phyloP scores from a whole-genome alignment of 352 stramenopile genomes.

The Globisporangium carolinianum region DNA sequence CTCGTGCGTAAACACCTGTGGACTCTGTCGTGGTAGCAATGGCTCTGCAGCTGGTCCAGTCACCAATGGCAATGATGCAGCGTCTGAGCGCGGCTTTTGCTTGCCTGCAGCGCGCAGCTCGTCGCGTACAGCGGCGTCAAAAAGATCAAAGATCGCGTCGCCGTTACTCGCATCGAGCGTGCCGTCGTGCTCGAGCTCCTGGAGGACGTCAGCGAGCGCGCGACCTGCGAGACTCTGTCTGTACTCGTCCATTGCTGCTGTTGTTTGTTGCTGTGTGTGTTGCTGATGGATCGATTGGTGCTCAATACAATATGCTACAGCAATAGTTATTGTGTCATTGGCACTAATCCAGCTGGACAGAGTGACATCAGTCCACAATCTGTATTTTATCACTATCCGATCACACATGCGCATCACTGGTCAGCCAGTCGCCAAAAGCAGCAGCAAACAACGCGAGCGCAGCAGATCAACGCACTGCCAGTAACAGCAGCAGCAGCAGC shows the following conservation, averaged over 20 bases:
- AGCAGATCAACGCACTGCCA: too few relatives aligned
- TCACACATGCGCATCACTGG: too few relatives aligned
- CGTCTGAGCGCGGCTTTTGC: neutral
- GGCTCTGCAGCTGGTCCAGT: neutral
- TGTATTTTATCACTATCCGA: too few relatives aligned
- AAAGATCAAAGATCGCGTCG: slow-evolving; percentile 45
- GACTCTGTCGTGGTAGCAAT: neutral
- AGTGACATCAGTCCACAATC: too few relatives aligned
- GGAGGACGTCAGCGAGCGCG: slow-evolving; percentile 55
- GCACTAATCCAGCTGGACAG: too few relatives aligned
- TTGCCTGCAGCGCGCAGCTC: slow-evolving; percentile 17
- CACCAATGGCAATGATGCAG: neutral
- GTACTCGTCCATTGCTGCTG: slow-evolving; percentile 53
- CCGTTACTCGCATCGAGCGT: slow-evolving; percentile 21
- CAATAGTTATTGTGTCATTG: too few relatives aligned
- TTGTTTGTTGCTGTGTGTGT: neutral
- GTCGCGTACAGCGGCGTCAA: slow-evolving; percentile 37
- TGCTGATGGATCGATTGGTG: neutral
- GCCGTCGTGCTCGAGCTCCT: slow-evolving; percentile 29
- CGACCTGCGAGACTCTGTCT: slow-evolving; percentile 48
- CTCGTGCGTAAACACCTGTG: slow-evolving; percentile 37
- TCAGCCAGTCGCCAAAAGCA: too few relatives aligned
- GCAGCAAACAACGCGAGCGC: too few relatives aligned
- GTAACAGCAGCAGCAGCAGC: too few relatives aligned
- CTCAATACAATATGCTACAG: too few relatives aligned